Base-by-base conservation (phyloP, 805 yeast species). In the Sugiyamaella smithiae region DNA sequence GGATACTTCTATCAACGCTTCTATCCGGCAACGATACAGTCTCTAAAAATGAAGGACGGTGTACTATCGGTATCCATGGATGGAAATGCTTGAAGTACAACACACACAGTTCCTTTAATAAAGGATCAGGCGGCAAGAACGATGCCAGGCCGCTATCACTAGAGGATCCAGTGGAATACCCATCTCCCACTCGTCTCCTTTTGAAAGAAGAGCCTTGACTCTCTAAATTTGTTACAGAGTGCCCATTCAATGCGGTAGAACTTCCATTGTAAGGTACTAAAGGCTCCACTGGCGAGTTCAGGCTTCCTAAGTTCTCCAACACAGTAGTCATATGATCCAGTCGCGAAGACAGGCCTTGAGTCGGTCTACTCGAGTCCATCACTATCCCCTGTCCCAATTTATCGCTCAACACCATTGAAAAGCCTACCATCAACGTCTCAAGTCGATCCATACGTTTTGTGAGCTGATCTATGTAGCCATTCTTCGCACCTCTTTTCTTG, bases 11-110 rank as follows among this genome's bases (percentile, higher is more conserved):
- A 8, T 26, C 31, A n/a, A n/a, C n/a, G n/a, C n/a, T n/a, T n/a
- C n/a, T n/a, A n/a, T n/a, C n/a, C 40, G n/a, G 38, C n/a, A 3
- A 45, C 26, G 22, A 24, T 9, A 26, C 12, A 26, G 31, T 26
- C 31, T 26, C 31, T 12, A 26, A 26, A 35, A 51, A 51, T 7
- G 43, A 37, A 12, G 46, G 49, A 22, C 43, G 23, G 24, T 51
- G 54, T 25, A 51, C 22, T 17, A 51, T 51, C 9, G 54, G 54
- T 4, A 51, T 49, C 54, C 54, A 51, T 9, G 54, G 54, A 31
- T 51, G 54, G n/a, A 51, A 42, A 31, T 47, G 40, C 25, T 29
- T 38, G 35, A 51, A 51, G 31, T 51, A 51, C 17, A 51, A 23
- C 7, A 17, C 28, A 19, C 52, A 43, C 9, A 50, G 25, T 23